Conservation (phyloP, 2,329 filamentous ascomycete species). For the Talaromyces sp. region DNA sequence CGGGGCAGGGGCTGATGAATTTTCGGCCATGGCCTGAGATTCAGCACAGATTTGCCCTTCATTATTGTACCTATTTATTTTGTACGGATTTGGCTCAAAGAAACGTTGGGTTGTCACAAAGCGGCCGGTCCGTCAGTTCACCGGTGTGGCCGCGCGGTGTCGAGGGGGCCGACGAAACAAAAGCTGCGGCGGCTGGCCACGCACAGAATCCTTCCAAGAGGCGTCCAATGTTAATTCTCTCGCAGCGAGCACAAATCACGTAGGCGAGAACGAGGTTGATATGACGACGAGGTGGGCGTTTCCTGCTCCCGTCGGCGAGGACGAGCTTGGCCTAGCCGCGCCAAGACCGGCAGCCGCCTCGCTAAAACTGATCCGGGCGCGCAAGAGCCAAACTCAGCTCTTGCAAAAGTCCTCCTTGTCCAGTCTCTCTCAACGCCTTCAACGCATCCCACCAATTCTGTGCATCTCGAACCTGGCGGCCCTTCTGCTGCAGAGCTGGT, state of each 20-base stretch:
- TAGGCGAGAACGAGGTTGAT: background rate
- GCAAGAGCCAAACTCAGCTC: slow-evolving; percentile 16
- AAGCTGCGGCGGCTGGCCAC: background rate
- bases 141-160: background rate
- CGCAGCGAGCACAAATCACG: background rate
- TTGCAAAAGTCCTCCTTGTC: slow-evolving; percentile 16
- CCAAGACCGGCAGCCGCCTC: slow-evolving; percentile 14
- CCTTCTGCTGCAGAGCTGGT: slow-evolving; percentile 30
- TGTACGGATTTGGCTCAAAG: background rate
- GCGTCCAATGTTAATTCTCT: background rate
- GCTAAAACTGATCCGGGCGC: slow-evolving; percentile 20
- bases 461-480: slow-evolving; percentile 22
- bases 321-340: slow-evolving; percentile 3
- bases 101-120: background rate
- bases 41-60: slow-evolving; percentile 46
- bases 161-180: background rate
- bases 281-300: background rate
- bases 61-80: background rate
- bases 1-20: slow-evolving; percentile 50
- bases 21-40: slow-evolving; percentile 49
- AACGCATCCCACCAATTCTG: slow-evolving; percentile 9
- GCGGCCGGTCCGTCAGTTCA: background rate
- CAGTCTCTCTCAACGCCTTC: slow-evolving; percentile 14
- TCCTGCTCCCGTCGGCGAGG: background rate
- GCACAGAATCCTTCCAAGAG: background rate